These are phyloP conservation scores for Tillandsia leiboldiana DNA, from an alignment of 176 grass and related monocot genomes.

Conservation along the genomic window DNA sequence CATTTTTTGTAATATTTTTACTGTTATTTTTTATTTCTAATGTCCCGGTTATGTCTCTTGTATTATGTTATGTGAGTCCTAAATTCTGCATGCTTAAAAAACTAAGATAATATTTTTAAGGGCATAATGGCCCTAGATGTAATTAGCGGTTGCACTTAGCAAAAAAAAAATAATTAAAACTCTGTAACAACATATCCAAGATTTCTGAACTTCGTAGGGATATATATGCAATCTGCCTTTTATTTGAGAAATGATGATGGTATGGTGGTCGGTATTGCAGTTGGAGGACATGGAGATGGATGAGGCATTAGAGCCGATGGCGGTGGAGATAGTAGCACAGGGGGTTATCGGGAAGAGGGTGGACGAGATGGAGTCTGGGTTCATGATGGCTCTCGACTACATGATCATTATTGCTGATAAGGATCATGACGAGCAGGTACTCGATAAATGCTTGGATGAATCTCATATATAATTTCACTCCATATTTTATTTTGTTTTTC, in stretches of 20 bases:
- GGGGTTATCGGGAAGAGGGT: slow-evolving; percentile 94
- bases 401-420: slow-evolving; percentile 83
- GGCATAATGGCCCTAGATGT: neutral
- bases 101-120: neutral
- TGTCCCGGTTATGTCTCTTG: too few species aligned
- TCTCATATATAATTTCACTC: neutral
- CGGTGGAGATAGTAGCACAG: slow-evolving; percentile 68
- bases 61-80: too few species aligned
- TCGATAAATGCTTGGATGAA: slow-evolving; percentile 17
- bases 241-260: neutral
- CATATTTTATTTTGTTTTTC: neutral
- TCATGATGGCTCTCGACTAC: slow-evolving; percentile 91
- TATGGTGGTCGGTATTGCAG: slow-evolving; percentile 17
- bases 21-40: too few species aligned
- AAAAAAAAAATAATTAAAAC: too few species aligned
- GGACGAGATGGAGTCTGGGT: slow-evolving; percentile 92
- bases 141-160: too few species aligned
- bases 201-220: too few species aligned
- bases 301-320: slow-evolving; percentile 45
- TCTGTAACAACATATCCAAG: too few species aligned
- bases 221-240: neutral
- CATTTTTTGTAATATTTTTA: too few species aligned
- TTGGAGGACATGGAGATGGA: slow-evolving; percentile 96
- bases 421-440: slow-evolving; percentile 71
- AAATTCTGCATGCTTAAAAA: too few species aligned